Evolutionary conservation across 495 filamentous ascomycete species (phyloP).

Genomic region (Daldinia caldariorum): DNA sequence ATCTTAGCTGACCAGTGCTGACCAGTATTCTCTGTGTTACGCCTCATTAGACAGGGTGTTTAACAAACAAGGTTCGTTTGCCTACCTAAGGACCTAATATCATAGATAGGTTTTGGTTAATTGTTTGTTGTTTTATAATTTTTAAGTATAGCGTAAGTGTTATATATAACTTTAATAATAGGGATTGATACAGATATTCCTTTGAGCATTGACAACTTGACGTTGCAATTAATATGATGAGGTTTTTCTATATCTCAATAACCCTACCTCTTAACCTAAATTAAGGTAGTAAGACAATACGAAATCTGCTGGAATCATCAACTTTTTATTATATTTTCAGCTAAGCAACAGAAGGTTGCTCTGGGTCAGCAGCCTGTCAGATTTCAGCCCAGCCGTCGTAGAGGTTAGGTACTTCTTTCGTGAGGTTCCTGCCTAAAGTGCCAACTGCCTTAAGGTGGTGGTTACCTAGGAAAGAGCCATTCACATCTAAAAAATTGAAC

Average conservation of each 20-base stretch:
- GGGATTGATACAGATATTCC: not conserved
- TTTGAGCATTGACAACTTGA: not conserved
- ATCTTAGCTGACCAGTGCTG: too few relatives aligned
- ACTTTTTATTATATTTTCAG: not conserved
- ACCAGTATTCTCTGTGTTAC: too few relatives aligned
- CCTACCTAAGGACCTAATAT: not conserved
- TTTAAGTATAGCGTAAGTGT: not conserved
- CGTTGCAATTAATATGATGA: not conserved
- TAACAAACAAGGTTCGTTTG: not conserved
- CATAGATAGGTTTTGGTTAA: not conserved
- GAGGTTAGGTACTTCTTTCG: not conserved
- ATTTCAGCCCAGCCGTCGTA: not conserved
- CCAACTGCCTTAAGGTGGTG: not conserved
- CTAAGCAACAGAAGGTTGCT: not conserved
- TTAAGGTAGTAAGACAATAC: not conserved
- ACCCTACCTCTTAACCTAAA: not conserved
- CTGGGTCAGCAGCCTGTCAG: not conserved
- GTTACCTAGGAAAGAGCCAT: conserved; percentile 4
- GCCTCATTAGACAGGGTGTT: not conserved
- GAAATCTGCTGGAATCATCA: not conserved
- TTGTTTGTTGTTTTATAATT: not conserved
- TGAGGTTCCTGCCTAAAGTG: not conserved
- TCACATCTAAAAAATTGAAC: not conserved
- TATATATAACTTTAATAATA: conserved; percentile 5
- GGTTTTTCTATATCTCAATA: not conserved